Conservation (phyloP, 2,329 filamentous ascomycete genomes). For the Parafenestella ontariensis region DNA sequence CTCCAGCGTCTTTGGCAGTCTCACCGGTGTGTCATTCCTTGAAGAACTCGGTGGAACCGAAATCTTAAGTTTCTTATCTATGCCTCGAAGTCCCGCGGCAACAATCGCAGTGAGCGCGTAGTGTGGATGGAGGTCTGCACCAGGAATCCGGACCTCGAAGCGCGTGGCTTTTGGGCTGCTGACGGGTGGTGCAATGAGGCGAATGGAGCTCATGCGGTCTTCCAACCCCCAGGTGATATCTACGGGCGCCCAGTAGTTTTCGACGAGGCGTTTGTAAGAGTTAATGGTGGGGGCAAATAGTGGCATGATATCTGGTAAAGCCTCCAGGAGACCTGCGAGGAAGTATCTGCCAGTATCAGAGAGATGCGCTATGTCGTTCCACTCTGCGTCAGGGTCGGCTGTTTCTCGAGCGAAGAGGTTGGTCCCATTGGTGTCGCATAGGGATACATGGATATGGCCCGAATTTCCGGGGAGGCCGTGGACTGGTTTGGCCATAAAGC, state of each 20-base stretch:
- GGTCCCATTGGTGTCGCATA: constrained; percentile 75
- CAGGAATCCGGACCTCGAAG: constrained; percentile 86
- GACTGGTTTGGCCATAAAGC: constrained; percentile 95
- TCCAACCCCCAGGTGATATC: constrained; percentile 94
- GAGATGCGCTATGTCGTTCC: constrained; percentile 69
- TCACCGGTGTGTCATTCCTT: constrained; percentile 57
- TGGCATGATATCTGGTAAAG: constrained; percentile 90
- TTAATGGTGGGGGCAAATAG: constrained; percentile 90
- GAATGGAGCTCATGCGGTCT: constrained; percentile 85
- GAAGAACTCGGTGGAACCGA: constrained; percentile 78
- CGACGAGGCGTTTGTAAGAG: constrained; percentile 93
- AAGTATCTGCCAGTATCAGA: constrained; percentile 91
- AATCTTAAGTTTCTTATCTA: constrained; percentile 60
- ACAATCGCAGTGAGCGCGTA: constrained; percentile 83
- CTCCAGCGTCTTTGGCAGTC: background rate
- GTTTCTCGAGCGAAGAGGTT: constrained; percentile 79
- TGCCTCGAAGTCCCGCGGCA: constrained; percentile 82
- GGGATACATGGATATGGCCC: constrained; percentile 88
- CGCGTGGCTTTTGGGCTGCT: constrained; percentile 81
- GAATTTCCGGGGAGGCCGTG: constrained; percentile 88
- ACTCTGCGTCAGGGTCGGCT: constrained; percentile 67
- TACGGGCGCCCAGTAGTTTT: constrained; percentile 97
- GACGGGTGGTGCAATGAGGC: constrained; percentile 86
- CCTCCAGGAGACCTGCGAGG: constrained; percentile 82
- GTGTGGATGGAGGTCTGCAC: constrained; percentile 85